A percentile compares a stretch with the other conserved stretches of the same genome.
Evolutionary conservation across 1,284 basidiomycete species (phyloP).

Genomic region (Macrocystidia cucumis): DNA sequence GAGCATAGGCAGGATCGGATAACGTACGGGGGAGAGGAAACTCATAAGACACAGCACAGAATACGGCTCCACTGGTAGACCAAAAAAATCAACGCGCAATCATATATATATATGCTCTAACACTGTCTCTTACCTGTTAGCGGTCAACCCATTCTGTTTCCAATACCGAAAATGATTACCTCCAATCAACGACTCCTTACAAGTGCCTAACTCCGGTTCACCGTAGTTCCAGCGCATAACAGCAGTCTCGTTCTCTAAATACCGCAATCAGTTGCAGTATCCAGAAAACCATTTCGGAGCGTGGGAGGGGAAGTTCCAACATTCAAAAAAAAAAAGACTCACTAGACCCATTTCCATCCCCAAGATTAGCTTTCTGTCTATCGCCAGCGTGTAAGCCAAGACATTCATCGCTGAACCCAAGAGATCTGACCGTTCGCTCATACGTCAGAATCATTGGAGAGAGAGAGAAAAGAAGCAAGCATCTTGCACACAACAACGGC

Average conservation of each 20-base stretch:
- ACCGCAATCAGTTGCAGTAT: too few relatives aligned
- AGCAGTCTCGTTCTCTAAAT: conserved; percentile 75
- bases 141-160: conserved; percentile 63
- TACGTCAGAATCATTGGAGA: too few relatives aligned
- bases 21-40: conserved; percentile 46
- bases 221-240: conserved; percentile 79
- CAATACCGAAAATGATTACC: conserved; percentile 92
- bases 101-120: too few relatives aligned
- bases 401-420: conserved; percentile 72
- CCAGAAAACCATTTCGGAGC: too few relatives aligned
- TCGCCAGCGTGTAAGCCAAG: conserved; percentile 73
- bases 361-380: conserved; percentile 73
- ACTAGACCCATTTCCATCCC: conserved; percentile 75
- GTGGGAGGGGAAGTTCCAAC: neutral
- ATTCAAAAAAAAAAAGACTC: conserved; percentile 17
- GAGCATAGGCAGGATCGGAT: neutral
- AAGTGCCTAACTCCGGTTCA: conserved; percentile 71
- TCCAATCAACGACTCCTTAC: conserved; percentile 80
- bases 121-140: conserved; percentile 35
- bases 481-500: conserved; percentile 4
- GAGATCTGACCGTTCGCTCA: too few relatives aligned
- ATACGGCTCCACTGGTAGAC: conserved; percentile 62
- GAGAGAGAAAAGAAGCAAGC: neutral
- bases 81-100: conserved; percentile 3
- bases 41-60: conserved; percentile 80